phyloP scores from a whole-genome alignment of 805 yeast genomes.

The Ogataea ganodermae region DNA sequence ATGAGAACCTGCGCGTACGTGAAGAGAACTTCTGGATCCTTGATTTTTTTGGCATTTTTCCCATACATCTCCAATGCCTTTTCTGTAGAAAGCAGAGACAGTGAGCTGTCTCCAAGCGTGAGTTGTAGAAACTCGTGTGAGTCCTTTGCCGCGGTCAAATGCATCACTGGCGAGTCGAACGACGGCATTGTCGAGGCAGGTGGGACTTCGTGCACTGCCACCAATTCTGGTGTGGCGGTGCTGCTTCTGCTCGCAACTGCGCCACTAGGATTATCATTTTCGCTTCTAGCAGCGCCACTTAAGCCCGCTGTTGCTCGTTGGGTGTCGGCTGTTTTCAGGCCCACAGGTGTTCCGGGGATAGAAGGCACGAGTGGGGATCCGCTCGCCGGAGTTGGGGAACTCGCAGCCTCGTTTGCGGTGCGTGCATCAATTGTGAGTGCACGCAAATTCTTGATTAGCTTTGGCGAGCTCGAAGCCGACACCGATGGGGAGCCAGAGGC shows the following conservation, averaged over 20 bases:
- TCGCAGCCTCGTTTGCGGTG: neutral
- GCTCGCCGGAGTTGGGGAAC: neutral
- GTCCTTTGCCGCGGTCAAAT: slow-evolving; percentile 14
- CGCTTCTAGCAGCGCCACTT: neutral
- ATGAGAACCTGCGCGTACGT: slow-evolving; percentile 83
- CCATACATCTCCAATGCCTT: slow-evolving; percentile 87
- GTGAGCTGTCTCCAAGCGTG: slow-evolving; percentile 18
- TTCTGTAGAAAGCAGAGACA: slow-evolving; percentile 41
- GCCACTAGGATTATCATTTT: no score
- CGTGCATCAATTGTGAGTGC: slow-evolving; percentile 1
- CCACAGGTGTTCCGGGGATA: slow-evolving; percentile 19
- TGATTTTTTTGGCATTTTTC: slow-evolving; percentile 78
- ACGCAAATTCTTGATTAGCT: neutral
- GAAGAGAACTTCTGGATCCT: slow-evolving; percentile 84
- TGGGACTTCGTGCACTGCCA: slow-evolving; percentile 10
- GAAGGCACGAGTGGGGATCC: slow-evolving; percentile 4
- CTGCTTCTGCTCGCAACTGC: slow-evolving; percentile 5
- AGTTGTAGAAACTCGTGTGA: slow-evolving; percentile 22
- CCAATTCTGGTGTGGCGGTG: slow-evolving; percentile 14
- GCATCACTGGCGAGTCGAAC: slow-evolving; percentile 18
- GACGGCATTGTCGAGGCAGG: neutral
- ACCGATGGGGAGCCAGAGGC: neutral
- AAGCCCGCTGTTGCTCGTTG: neutral
- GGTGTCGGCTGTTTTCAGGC: neutral
- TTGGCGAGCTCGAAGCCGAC: no score